Percentiles rank a stretch among this genome's conserved stretches.
phyloP scores from a whole-genome alignment of 495 filamentous ascomycete genomes.

The Penicillium longicatenatum region DNA sequence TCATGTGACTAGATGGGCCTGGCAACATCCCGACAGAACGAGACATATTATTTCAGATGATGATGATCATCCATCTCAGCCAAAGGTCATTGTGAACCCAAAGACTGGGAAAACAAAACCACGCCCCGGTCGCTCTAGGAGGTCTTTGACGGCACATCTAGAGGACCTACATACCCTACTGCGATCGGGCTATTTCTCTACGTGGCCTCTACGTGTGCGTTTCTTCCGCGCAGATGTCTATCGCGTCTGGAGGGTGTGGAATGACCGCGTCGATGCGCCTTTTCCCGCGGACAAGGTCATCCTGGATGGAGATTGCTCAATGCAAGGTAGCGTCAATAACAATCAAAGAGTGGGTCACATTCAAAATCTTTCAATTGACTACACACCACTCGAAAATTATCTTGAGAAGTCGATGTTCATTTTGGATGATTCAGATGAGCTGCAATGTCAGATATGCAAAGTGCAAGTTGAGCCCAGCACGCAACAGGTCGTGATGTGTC shows the following conservation, averaged over 20 bases:
- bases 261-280: slow-evolving; percentile 45
- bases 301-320: slow-evolving; percentile 50
- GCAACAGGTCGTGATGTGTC: slow-evolving; percentile 69
- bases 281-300: slow-evolving; percentile 56
- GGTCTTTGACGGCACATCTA: slow-evolving; percentile 62
- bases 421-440: slow-evolving; percentile 58
- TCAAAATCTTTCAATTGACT: slow-evolving; percentile 64
- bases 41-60: slow-evolving; percentile 61
- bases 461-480: slow-evolving; percentile 44
- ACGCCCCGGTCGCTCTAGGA: slow-evolving; percentile 50
- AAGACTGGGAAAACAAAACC: slow-evolving; percentile 27
- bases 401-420: slow-evolving; percentile 70
- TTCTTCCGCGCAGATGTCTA: slow-evolving; percentile 77
- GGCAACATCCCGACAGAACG: slow-evolving; percentile 78
- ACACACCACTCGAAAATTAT: slow-evolving; percentile 63
- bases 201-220: slow-evolving; percentile 79
- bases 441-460: slow-evolving; percentile 66
- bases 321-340: slow-evolving; percentile 4
- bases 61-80: slow-evolving; percentile 36
- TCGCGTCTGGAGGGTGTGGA: slow-evolving; percentile 65
- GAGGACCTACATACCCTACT: slow-evolving; percentile 79
- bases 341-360: slow-evolving; percentile 34
- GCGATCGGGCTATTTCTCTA: slow-evolving; percentile 70
- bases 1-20: slow-evolving; percentile 74
- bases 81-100: slow-evolving; percentile 9